Conservation (phyloP, 257 asterid species). For the Nicotiana otophora region DNA sequence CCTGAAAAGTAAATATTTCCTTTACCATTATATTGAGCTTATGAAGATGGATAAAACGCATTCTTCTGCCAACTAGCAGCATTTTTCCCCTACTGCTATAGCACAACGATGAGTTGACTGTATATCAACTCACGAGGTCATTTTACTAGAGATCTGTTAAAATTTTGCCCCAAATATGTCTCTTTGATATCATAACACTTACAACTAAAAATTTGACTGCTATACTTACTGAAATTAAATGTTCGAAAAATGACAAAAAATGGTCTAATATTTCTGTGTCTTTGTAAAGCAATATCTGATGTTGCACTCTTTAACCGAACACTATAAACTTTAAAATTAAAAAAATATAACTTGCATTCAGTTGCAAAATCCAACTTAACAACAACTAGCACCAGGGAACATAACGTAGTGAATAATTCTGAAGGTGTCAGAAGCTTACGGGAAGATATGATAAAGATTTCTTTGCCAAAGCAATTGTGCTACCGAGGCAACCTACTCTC, state of each 20-base stretch:
- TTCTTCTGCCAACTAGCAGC: not conserved
- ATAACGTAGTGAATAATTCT: not conserved
- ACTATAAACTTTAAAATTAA: not conserved
- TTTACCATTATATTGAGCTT: not conserved
- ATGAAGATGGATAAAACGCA: not conserved
- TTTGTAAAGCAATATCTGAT: not conserved
- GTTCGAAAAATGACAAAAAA: not conserved
- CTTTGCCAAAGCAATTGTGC: slow-evolving; percentile 60
- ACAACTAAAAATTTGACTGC: not conserved
- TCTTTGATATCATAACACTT: slow-evolving; percentile 1
- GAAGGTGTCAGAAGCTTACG: slow-evolving; percentile 35
- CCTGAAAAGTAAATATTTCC: slow-evolving; percentile 32
- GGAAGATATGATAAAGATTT: slow-evolving; percentile 49
- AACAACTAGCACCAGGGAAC: not conserved
- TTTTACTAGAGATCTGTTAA: not conserved
- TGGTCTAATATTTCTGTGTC: not conserved
- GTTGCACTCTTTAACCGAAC: not conserved
- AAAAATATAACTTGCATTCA: not conserved
- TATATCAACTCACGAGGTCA: not conserved
- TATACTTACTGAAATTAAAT: not conserved
- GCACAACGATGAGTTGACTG: not conserved
- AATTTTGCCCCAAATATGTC: not conserved
- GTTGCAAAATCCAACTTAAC: not conserved
- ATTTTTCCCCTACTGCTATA: not conserved
- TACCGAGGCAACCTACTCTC: slow-evolving; percentile 81